phyloP scores from a whole-genome alignment of 2,329 filamentous ascomycete genomes.

The Trichophyton benhamiae region DNA sequence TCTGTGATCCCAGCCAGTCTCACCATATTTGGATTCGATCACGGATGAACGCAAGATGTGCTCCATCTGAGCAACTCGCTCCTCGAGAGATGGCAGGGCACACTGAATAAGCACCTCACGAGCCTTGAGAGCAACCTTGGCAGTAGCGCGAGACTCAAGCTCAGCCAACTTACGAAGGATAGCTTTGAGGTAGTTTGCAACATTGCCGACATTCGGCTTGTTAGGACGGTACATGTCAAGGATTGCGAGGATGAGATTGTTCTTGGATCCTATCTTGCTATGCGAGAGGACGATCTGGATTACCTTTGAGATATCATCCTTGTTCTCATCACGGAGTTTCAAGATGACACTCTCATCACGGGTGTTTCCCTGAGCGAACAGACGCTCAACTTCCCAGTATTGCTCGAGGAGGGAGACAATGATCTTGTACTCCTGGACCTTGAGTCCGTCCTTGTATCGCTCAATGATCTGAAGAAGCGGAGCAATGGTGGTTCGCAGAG shows the following conservation, averaged over 20 bases:
- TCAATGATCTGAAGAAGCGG: conserved; percentile 69
- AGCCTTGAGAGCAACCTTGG: conserved; percentile 94
- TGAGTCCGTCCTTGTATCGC: conserved; percentile 74
- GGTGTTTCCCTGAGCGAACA: conserved; percentile 72
- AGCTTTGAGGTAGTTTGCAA: conserved; percentile 75
- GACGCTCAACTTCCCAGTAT: conserved; percentile 71
- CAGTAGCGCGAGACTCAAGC: conserved; percentile 70
- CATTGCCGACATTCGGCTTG: conserved; percentile 76
- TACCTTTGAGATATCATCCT: conserved; percentile 75
- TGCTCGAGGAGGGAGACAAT: conserved; percentile 67
- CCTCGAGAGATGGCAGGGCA: conserved; percentile 87
- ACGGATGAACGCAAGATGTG: conserved; percentile 94
- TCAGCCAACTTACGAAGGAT: conserved; percentile 78
- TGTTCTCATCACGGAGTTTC: conserved; percentile 88
- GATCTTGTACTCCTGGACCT: conserved; percentile 74
- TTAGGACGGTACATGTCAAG: conserved; percentile 91
- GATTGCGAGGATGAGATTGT: conserved; percentile 80
- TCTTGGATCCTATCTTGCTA: conserved; percentile 85
- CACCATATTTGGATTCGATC: conserved; percentile 90
- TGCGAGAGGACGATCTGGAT: conserved; percentile 87
- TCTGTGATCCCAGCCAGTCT: conserved; percentile 91
- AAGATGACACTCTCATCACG: conserved; percentile 92
- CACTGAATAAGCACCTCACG: conserved; percentile 96
- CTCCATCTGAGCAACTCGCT: conserved; percentile 93
- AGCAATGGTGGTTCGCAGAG: conserved; percentile 59